Conservation (phyloP, 108 stramenopile species). For the Skeletonema costatum region DNA sequence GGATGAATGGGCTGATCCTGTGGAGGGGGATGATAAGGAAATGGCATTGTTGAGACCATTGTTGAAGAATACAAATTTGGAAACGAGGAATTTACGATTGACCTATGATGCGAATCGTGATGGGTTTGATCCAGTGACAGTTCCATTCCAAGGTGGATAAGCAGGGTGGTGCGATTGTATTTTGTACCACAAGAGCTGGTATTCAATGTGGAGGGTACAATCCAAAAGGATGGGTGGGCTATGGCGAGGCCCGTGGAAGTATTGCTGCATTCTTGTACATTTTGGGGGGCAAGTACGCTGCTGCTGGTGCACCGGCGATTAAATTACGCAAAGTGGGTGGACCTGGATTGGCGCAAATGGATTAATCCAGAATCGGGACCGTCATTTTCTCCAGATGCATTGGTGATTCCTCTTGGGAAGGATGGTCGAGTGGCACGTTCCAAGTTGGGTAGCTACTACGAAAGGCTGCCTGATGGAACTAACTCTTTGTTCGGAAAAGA, state of each 20-base stretch:
- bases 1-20: constrained; percentile 72
- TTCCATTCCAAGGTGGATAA: constrained; percentile 84
- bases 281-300: constrained; percentile 31
- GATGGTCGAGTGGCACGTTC: constrained; percentile 66
- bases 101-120: constrained; percentile 81
- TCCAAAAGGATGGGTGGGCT: constrained; percentile 82
- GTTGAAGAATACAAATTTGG: constrained; percentile 86
- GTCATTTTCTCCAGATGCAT: constrained; percentile 79
- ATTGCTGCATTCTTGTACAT: constrained; percentile 88
- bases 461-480: constrained; percentile 74
- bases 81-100: constrained; percentile 61
- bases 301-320: constrained; percentile 39
- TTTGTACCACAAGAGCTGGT: constrained; percentile 57
- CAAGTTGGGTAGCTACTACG: constrained; percentile 85
- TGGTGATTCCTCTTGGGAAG: constrained; percentile 68
- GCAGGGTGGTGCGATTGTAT: constrained; percentile 66
- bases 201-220: constrained; percentile 83
- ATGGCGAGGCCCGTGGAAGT: constrained; percentile 81
- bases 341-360: constrained; percentile 72
- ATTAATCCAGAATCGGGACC: constrained; percentile 75
- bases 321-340: constrained; percentile 87
- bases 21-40: constrained; percentile 65
- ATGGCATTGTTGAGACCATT: constrained; percentile 74
- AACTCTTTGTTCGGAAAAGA: constrained; percentile 76
- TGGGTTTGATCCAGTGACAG: constrained; percentile 70